A percentile compares a stretch with the other conserved stretches of the same genome.
Evolutionary conservation across 495 filamentous ascomycete species (phyloP).

Genomic region (Articulospora tetracladia): DNA sequence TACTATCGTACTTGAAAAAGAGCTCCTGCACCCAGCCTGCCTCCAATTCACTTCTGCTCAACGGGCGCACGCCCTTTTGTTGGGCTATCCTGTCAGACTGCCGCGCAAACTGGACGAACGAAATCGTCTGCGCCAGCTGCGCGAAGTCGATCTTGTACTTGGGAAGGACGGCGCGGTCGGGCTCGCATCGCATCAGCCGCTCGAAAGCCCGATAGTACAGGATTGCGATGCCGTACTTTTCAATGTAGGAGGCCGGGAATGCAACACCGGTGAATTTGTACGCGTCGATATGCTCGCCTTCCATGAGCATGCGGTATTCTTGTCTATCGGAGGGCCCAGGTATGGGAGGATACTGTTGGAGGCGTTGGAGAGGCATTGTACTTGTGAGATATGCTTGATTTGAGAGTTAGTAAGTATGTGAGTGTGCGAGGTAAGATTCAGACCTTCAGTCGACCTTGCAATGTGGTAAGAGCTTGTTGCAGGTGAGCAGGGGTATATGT

Average conservation of each 20-base stretch:
- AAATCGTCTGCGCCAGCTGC: not conserved
- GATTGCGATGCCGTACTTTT: not conserved
- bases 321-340: not conserved
- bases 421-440: too few relatives aligned
- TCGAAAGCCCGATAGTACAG: not conserved
- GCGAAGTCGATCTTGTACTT: not conserved
- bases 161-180: not conserved
- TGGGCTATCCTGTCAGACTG: not conserved
- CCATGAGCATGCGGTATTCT: not conserved
- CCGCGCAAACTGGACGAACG: not conserved
- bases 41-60: not conserved
- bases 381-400: too few relatives aligned
- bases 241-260: not conserved
- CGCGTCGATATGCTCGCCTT: not conserved
- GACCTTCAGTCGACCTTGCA: too few relatives aligned
- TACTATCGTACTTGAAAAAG: not conserved
- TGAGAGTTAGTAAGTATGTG: too few relatives aligned
- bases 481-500: too few relatives aligned
- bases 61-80: not conserved
- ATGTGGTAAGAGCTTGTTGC: too few relatives aligned
- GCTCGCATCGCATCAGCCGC: not conserved
- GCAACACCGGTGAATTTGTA: not conserved
- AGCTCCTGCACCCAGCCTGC: not conserved
- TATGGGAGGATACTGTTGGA: not conserved
- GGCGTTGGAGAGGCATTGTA: not conserved